phyloP scores from a whole-genome alignment of 177 flowering plant genomes.

The Tripterygium wilfordii region DNA sequence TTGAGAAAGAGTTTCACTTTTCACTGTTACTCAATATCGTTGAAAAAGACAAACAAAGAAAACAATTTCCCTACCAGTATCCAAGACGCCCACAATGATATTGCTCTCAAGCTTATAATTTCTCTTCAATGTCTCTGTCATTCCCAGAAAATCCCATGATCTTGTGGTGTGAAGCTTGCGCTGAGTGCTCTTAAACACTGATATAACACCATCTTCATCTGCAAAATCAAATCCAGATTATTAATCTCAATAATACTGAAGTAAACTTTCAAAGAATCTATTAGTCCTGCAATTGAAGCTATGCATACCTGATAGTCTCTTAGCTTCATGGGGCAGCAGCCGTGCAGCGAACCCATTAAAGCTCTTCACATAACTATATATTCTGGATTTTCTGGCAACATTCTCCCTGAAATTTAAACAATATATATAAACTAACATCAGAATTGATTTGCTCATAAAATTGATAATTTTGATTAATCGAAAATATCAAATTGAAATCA shows the following conservation, averaged over 20 bases:
- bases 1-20: neutral
- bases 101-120: conserved; percentile 34
- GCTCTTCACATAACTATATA: conserved; percentile 53
- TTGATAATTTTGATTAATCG: too few relatives aligned
- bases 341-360: conserved; percentile 57
- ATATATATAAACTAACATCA: neutral
- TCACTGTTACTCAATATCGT: too few relatives aligned
- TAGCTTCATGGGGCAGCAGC: conserved; percentile 53
- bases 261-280: neutral
- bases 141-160: conserved; percentile 78
- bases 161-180: conserved; percentile 65
- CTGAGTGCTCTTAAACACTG: conserved; percentile 51
- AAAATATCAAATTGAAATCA: too few relatives aligned
- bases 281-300: neutral
- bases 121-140: conserved; percentile 23
- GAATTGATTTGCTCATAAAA: neutral
- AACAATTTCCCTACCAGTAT: conserved; percentile 45
- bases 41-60: neutral
- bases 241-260: neutral
- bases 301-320: conserved; percentile 36
- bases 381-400: conserved; percentile 40
- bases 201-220: conserved; percentile 53
- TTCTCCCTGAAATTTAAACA: conserved; percentile 26
- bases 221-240: conserved; percentile 6
- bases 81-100: conserved; percentile 54